Evolutionary conservation across 1,284 basidiomycete genomes (phyloP), one percentile per base, ranked within the genome.

Genomic region (Rhodotorula sp.): DNA sequence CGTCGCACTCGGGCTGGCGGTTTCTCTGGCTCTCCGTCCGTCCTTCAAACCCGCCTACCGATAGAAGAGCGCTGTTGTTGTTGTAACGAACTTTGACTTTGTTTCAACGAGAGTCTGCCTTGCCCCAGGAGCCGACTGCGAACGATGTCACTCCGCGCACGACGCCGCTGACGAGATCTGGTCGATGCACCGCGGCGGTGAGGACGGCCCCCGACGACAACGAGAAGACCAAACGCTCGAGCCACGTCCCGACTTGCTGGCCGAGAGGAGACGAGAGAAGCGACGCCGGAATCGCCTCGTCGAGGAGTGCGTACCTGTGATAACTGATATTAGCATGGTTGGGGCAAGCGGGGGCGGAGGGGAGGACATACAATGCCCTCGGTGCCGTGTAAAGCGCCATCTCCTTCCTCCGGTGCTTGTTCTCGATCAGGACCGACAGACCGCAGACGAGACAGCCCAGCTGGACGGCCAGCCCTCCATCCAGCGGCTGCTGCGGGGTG

Each of bases 301-400:
- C 76, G 49, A 77, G 62, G 15, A 72, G 43, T 34, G 77, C 72
- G 51, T 76, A 78, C 14, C 73, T 74, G 57, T 3, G 47, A 5
- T 16, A 48, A 4, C 20, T 15, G 21, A 5, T 7, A 29, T 34
- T 29, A 49, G 58, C 16, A 12, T 10, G 52, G 43, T 6, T 8
- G n/a, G 18, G 43, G 18, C 14, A 14, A 14, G 47, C 23, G 29
- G 21, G 47, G 10, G 39, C 39, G 20, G 47, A 34, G 21, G 15
- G 43, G 21, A 10, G 0, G 26, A 65, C 73, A 51, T 7, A 73
- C 72, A 82, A 64, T 21, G 82, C 82, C 26, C 82, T 62, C n/a
- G 81, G 81, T 3, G 81, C 81, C 8, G 80, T 79, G 68, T 81
- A 83, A 29, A 83, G 69, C 23, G 81, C 81, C 82, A 83, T 83